Evolutionary conservation across 768 basidiomycete genomes (phyloP).

Genomic region (Suillus spraguei): DNA sequence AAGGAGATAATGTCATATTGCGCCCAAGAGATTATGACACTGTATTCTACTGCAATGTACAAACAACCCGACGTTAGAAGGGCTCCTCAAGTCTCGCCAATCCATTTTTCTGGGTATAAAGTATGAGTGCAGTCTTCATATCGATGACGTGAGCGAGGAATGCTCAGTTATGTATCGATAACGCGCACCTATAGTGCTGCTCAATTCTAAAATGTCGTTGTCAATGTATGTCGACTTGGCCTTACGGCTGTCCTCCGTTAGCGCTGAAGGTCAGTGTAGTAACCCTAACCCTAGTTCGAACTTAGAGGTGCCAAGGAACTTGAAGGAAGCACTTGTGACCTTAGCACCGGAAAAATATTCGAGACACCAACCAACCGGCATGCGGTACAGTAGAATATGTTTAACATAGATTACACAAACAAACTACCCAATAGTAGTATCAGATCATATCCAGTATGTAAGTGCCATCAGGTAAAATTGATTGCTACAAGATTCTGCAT

Average conservation of each 20-base stretch:
- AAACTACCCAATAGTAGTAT: background rate
- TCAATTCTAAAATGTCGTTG: too few relatives aligned
- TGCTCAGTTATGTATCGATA: background rate
- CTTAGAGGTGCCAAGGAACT: too few relatives aligned
- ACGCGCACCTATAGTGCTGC: background rate
- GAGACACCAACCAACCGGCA: too few relatives aligned
- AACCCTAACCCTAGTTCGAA: constrained; percentile 1
- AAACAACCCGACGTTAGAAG: background rate
- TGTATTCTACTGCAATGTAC: background rate
- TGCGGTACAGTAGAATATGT: background rate
- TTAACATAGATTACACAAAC: background rate
- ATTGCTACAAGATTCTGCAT: background rate
- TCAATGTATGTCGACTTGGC: too few relatives aligned
- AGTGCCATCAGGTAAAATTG: background rate
- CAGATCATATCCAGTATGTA: background rate
- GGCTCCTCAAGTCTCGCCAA: background rate
- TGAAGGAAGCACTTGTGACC: too few relatives aligned
- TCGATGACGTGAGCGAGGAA: background rate
- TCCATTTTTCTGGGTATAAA: background rate
- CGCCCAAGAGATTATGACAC: background rate
- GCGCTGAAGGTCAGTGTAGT: background rate
- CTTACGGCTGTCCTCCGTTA: too few relatives aligned
- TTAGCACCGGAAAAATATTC: too few relatives aligned
- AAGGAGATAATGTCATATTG: background rate
- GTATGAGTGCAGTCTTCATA: background rate